Conservation (phyloP, 2,329 filamentous ascomycete genomes). For the Penicillium occitanis region DNA sequence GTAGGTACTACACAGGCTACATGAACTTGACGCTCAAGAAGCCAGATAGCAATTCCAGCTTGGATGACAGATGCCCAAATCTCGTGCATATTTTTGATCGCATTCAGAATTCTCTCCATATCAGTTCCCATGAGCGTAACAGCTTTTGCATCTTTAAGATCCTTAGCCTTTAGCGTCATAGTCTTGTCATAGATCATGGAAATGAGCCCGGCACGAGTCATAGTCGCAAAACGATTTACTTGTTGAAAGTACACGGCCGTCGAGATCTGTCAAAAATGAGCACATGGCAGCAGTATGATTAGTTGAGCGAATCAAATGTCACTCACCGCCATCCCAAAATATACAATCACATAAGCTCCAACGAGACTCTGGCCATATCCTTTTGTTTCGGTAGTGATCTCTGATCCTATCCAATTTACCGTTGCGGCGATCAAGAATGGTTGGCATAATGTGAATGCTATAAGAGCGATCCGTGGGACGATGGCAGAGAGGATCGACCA, state of each 20-base stretch:
- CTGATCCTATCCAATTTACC: slow-evolving; percentile 9
- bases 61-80: slow-evolving; percentile 48
- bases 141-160: slow-evolving; percentile 38
- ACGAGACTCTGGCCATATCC: slow-evolving; percentile 1
- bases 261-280: slow-evolving; percentile 30
- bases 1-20: slow-evolving; percentile 46
- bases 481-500: slow-evolving; percentile 7
- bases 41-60: slow-evolving; percentile 47
- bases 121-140: slow-evolving; percentile 50
- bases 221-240: slow-evolving; percentile 44
- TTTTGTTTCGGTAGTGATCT: neutral
- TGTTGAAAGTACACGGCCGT: slow-evolving; percentile 44
- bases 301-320: neutral
- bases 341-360: slow-evolving; percentile 9
- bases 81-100: slow-evolving; percentile 45
- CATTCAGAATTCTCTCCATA: slow-evolving; percentile 44
- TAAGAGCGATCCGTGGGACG: slow-evolving; percentile 32
- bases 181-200: slow-evolving; percentile 52
- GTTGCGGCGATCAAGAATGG: slow-evolving; percentile 41
- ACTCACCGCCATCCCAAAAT: slow-evolving; percentile 13
- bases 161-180: slow-evolving; percentile 31
- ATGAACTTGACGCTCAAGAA: slow-evolving; percentile 43
- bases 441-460: slow-evolving; percentile 39
- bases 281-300: neutral
- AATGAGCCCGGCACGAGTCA: slow-evolving; percentile 44